Evolutionary conservation across 2,329 filamentous ascomycete species (phyloP).

Genomic region (Colletotrichum destructivum): DNA sequence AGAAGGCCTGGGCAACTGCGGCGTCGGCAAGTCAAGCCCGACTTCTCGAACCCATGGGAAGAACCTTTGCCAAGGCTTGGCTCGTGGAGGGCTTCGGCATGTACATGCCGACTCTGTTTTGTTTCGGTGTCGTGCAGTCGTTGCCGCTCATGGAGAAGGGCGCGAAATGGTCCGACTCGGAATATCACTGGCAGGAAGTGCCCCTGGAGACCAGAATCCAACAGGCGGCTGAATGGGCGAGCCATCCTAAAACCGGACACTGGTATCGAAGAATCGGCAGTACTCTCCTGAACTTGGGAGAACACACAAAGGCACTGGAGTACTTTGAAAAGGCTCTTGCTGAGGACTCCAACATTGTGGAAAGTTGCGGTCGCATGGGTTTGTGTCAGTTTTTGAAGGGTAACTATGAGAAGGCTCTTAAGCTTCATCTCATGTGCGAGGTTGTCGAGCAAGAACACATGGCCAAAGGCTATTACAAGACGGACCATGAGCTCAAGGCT

Average conservation of each 20-base stretch:
- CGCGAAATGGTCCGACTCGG: conserved; percentile 54
- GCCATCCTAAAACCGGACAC: conserved; percentile 53
- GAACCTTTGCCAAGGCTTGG: conserved; percentile 57
- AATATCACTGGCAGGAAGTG: conserved; percentile 55
- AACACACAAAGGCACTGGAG: conserved; percentile 53
- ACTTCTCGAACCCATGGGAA: conserved; percentile 56
- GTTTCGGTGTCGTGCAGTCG: conserved; percentile 60
- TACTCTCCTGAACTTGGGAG: conserved; percentile 55
- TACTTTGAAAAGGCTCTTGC: conserved; percentile 56
- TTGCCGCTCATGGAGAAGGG: conserved; percentile 57
- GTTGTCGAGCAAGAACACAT: conserved; percentile 52
- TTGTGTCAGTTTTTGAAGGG: conserved; percentile 56
- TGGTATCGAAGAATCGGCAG: conserved; percentile 58
- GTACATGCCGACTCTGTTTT: conserved; percentile 58
- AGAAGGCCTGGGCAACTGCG: conserved; percentile 50
- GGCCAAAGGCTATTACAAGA: conserved; percentile 45
- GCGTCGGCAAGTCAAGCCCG: conserved; percentile 47
- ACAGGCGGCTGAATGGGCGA: conserved; percentile 56
- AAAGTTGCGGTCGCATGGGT: conserved; percentile 58
- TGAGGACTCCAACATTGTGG: conserved; percentile 55
- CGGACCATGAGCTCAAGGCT: conserved; percentile 46
- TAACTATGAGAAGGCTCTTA: conserved; percentile 53
- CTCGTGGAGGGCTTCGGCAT: conserved; percentile 52
- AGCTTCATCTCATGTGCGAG: conserved; percentile 55
- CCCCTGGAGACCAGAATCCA: conserved; percentile 53